A percentile compares a stretch with the other conserved stretches of the same genome.
These are phyloP conservation scores for Chalaropsis thielavioides DNA, from an alignment of 2,329 filamentous ascomycete genomes.

Conservation along the genomic window DNA sequence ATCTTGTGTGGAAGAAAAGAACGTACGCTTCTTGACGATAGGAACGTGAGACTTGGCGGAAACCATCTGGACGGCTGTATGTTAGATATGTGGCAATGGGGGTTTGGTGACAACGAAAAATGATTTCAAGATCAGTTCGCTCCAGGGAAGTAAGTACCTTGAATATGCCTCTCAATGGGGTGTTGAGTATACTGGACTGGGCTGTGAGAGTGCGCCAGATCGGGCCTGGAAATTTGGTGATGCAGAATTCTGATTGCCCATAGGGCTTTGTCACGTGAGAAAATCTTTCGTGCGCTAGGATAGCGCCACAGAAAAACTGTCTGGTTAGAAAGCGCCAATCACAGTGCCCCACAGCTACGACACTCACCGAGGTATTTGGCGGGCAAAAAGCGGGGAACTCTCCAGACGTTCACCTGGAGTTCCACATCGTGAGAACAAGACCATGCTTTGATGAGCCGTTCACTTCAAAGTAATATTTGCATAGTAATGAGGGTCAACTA, in stretches of 20 bases:
- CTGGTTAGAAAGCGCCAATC: background rate
- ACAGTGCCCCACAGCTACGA: background rate
- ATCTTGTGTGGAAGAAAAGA: conserved; percentile 15
- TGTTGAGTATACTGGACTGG: conserved; percentile 22
- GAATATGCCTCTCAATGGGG: conserved; percentile 28
- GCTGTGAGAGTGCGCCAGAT: conserved; percentile 26
- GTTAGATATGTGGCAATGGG: conserved; percentile 12
- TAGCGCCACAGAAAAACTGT: conserved; percentile 14
- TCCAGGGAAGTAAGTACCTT: conserved; percentile 26
- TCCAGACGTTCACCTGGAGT: background rate
- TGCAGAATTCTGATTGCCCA: conserved; percentile 23
- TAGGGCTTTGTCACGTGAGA: conserved; percentile 27
- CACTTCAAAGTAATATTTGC: background rate
- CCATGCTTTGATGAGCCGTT: background rate
- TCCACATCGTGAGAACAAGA: background rate
- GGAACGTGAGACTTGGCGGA: conserved; percentile 98
- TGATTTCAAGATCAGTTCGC: conserved; percentile 15
- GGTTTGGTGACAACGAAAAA: background rate
- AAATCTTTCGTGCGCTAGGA: conserved; percentile 18
- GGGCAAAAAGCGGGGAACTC: conserved; percentile 3
- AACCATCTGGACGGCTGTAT: conserved; percentile 57
- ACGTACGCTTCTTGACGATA: conserved; percentile 99
- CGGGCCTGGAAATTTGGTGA: conserved; percentile 26
- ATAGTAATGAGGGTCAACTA: no score
- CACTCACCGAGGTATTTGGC: conserved; percentile 7